Percentiles rank a stretch among this genome's conserved stretches.
phyloP scores from a whole-genome alignment of 1,284 basidiomycete species.

The Phylloporus sp. region DNA sequence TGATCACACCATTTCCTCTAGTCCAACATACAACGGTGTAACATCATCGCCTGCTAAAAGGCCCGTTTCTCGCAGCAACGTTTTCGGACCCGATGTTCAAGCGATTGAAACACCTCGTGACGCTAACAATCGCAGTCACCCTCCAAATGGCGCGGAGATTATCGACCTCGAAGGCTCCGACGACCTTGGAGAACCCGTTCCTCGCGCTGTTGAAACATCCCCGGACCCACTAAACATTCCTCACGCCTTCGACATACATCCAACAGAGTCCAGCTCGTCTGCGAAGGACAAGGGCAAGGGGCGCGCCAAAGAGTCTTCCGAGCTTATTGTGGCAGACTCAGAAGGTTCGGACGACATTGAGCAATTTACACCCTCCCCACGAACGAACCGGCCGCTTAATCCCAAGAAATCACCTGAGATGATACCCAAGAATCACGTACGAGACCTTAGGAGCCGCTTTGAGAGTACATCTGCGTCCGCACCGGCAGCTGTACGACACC shows the following conservation, averaged over 20 bases:
- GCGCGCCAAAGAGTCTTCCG: conserved; percentile 16
- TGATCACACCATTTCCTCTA: conserved; percentile 14
- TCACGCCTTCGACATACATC: conserved; percentile 37
- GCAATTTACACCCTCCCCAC: conserved; percentile 24
- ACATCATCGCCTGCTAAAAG: conserved; percentile 12
- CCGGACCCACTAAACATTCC: conserved; percentile 31
- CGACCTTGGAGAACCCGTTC: conserved; percentile 33
- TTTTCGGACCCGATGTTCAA: conserved; percentile 36
- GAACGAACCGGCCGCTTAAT: neutral
- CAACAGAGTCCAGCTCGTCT: conserved; percentile 10
- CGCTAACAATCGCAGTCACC: conserved; percentile 6
- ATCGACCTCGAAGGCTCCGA: conserved; percentile 31
- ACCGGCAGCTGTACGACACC: conserved; percentile 17
- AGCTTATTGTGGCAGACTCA: conserved; percentile 24
- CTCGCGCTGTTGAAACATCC: conserved; percentile 23
- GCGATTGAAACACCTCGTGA: conserved; percentile 11
- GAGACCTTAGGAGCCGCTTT: conserved; percentile 8
- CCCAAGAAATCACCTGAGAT: conserved; percentile 23
- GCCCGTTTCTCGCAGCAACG: neutral
- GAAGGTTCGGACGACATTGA: conserved; percentile 36
- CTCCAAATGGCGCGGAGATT: conserved; percentile 26
- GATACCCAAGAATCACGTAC: conserved; percentile 31
- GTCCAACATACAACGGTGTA: conserved; percentile 2
- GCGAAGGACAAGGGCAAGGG: conserved; percentile 35
- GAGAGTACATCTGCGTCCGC: conserved; percentile 12